These are phyloP conservation scores for Pyrenochaeta sp. DNA, from an alignment of 2,329 filamentous ascomycete species.

Conservation along the genomic window DNA sequence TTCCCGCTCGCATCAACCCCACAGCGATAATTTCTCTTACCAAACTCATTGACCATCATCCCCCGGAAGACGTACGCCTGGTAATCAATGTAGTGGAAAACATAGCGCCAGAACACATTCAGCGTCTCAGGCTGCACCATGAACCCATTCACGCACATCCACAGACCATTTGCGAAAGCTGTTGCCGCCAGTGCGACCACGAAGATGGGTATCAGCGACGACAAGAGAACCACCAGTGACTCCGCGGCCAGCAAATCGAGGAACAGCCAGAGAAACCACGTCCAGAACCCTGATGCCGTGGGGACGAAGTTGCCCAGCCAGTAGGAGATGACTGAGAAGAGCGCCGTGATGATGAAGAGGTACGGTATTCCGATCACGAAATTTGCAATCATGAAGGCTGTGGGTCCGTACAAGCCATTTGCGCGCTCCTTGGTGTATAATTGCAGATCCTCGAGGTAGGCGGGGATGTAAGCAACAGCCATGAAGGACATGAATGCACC, in stretches of 20 bases:
- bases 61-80: conserved; percentile 86
- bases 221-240: conserved; percentile 79
- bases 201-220: conserved; percentile 77
- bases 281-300: conserved; percentile 72
- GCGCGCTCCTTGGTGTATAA: conserved; percentile 78
- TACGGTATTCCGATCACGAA: conserved; percentile 84
- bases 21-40: conserved; percentile 69
- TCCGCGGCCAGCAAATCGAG: conserved; percentile 84
- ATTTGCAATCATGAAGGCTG: conserved; percentile 77
- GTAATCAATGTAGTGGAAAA: conserved; percentile 89
- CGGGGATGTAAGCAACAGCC: conserved; percentile 79
- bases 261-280: conserved; percentile 84
- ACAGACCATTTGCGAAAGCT: conserved; percentile 86
- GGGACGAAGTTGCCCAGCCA: conserved; percentile 81
- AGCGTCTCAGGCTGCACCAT: conserved; percentile 75
- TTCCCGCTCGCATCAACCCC: conserved; percentile 37
- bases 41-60: conserved; percentile 93
- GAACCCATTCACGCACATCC: conserved; percentile 88
- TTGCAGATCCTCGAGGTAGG: conserved; percentile 79
- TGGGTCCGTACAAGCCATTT: conserved; percentile 81
- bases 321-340: conserved; percentile 80
- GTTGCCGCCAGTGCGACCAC: conserved; percentile 80
- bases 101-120: conserved; percentile 86
- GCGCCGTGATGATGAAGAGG: conserved; percentile 76
- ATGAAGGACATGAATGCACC: conserved; percentile 62